Percentiles rank a stretch among this genome's conserved stretches.
Conservation (phyloP, 2,329 filamentous ascomycete species). For the Simplicillium sp. region DNA sequence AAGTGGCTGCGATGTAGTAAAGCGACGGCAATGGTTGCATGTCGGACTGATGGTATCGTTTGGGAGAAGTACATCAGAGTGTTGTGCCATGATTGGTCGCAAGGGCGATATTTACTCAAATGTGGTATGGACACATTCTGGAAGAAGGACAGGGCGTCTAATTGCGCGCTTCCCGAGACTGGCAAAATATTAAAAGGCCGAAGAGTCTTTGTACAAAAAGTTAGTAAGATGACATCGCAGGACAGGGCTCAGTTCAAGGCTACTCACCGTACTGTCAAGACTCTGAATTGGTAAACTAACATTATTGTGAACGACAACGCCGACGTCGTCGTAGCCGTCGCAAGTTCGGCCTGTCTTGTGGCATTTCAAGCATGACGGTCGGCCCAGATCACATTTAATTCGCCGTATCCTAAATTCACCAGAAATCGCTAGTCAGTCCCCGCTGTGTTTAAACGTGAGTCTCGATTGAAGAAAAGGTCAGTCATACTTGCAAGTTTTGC, state of each 20-base stretch:
- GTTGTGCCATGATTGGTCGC: conserved; percentile 18
- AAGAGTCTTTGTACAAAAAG: conserved; percentile 4
- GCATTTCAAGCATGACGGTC: conserved; percentile 24
- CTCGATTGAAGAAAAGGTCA: conserved; percentile 4
- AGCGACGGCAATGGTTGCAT: conserved; percentile 21
- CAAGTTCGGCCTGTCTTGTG: conserved; percentile 25
- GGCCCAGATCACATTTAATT: conserved; percentile 25
- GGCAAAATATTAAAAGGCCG: conserved; percentile 14
- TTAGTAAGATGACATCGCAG: too few relatives aligned
- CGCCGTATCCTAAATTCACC: conserved; percentile 20
- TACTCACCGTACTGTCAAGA: too few relatives aligned
- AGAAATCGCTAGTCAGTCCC: conserved; percentile 7
- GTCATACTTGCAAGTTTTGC: conserved; percentile 30
- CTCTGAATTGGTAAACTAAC: too few relatives aligned
- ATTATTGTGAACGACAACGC: neutral
- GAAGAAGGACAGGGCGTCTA: conserved; percentile 20
- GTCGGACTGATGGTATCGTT: conserved; percentile 21
- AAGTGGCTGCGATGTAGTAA: conserved; percentile 17
- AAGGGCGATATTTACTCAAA: conserved; percentile 20
- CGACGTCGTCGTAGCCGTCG: conserved; percentile 21
- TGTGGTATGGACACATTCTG: conserved; percentile 15
- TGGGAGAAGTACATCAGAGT: conserved; percentile 25
- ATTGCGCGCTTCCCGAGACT: conserved; percentile 10
- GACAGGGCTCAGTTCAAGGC: too few relatives aligned
- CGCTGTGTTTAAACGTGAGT: conserved; percentile 4